These are phyloP conservation scores for Magnusiomyces magnusii DNA, from an alignment of 1,139 yeast genomes.

Conservation along the genomic window DNA sequence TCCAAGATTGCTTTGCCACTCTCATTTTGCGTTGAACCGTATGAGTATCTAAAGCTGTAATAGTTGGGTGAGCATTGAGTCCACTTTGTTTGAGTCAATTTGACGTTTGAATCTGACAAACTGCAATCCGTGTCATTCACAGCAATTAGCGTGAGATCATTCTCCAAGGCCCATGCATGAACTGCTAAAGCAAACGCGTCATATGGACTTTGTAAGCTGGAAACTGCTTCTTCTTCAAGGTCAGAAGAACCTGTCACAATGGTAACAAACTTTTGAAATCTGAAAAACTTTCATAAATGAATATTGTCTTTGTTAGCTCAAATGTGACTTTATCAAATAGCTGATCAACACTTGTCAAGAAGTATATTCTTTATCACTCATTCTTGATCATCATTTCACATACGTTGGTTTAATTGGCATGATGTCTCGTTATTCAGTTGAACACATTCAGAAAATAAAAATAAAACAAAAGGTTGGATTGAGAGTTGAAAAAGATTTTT, in stretches of 20 bases:
- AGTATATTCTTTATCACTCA: no score
- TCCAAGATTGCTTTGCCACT: not conserved
- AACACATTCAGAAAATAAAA: no score
- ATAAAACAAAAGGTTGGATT: not conserved
- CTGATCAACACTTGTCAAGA: no score
- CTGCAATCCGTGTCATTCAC: slow-evolving; percentile 4
- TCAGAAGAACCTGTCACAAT: not conserved
- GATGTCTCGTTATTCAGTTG: no score
- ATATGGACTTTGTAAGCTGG: not conserved
- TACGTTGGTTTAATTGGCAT: not conserved
- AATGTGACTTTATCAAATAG: no score
- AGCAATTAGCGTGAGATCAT: not conserved
- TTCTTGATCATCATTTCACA: no score
- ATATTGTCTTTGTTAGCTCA: no score
- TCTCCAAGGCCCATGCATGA: slow-evolving; percentile 4
- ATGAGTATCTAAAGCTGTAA: not conserved
- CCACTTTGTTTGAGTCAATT: not conserved
- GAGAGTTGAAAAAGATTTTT: not conserved
- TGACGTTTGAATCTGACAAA: no score
- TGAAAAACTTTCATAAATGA: not conserved
- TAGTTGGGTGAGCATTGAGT: not conserved
- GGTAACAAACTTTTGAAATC: not conserved
- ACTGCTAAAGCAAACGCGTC: slow-evolving; percentile 7
- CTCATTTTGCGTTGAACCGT: not conserved
- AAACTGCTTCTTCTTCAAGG: slow-evolving; percentile 5